phyloP scores from a whole-genome alignment of 2,329 filamentous ascomycete genomes.

The Capronia coronata region DNA sequence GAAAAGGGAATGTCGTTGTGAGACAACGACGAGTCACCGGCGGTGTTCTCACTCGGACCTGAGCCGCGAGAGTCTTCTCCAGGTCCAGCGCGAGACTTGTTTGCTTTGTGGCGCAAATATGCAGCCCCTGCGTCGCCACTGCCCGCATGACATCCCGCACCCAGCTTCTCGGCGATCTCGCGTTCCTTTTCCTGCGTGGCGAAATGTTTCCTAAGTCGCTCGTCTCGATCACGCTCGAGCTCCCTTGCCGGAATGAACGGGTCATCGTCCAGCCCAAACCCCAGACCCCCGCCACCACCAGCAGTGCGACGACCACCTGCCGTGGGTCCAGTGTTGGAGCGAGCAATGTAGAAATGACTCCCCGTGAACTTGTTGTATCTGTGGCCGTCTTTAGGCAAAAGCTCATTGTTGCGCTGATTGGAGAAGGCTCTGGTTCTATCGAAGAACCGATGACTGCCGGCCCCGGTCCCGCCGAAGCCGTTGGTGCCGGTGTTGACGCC shows the following conservation, averaged over 20 bases:
- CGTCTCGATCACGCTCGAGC: conserved; percentile 39
- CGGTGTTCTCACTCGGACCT: too few species aligned
- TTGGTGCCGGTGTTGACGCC: conserved; percentile 69
- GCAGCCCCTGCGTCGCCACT: conserved; percentile 38
- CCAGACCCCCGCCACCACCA: not conserved
- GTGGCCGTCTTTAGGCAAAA: conserved; percentile 21
- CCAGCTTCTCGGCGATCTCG: conserved; percentile 40
- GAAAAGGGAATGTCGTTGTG: not conserved
- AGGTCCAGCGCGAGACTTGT: not conserved
- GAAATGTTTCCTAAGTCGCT: conserved; percentile 39
- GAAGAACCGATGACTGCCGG: conserved; percentile 30
- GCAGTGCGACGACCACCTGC: not conserved
- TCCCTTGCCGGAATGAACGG: conserved; percentile 38
- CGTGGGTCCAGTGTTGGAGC: conserved; percentile 17
- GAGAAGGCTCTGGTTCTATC: conserved; percentile 37
- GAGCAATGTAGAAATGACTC: conserved; percentile 42
- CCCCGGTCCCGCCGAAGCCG: conserved; percentile 39
- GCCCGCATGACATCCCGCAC: conserved; percentile 23
- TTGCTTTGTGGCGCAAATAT: conserved; percentile 37
- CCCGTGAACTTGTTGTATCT: conserved; percentile 38
- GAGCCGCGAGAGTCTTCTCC: too few species aligned
- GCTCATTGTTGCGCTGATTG: conserved; percentile 24
- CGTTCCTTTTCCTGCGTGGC: conserved; percentile 40
- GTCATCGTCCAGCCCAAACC: conserved; percentile 28
- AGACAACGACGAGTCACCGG: too few species aligned